Percentiles rank a stretch among this genome's conserved stretches.
Evolutionary conservation across 176 grass and related monocot genomes (phyloP).

Genomic region (Poa annua): DNA sequence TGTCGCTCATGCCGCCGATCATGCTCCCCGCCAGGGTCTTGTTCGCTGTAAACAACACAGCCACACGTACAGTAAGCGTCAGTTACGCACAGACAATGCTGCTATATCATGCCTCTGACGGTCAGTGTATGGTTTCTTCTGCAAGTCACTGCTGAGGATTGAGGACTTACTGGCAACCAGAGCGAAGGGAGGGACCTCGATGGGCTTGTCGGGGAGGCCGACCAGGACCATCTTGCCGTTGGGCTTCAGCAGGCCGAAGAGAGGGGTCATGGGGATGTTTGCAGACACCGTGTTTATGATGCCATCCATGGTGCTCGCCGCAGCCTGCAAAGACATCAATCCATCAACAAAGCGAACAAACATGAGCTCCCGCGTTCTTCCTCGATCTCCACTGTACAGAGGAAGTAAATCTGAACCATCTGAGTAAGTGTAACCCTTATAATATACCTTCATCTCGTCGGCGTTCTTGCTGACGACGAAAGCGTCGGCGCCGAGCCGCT

Average conservation of each 20-base stretch:
- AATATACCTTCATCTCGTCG: slow-evolving; percentile 56
- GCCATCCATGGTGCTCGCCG: slow-evolving; percentile 56
- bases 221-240: slow-evolving; percentile 70
- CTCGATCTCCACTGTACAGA: neutral
- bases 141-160: neutral
- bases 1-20: slow-evolving; percentile 71
- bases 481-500: slow-evolving; percentile 56
- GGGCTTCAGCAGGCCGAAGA: slow-evolving; percentile 53
- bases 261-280: slow-evolving; percentile 37
- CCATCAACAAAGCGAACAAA: neutral
- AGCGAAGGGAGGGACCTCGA: slow-evolving; percentile 52
- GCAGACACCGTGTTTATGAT: slow-evolving; percentile 71
- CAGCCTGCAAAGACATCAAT: slow-evolving; percentile 28
- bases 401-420: neutral
- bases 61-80: neutral
- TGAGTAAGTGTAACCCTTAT: no score
- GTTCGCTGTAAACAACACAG: slow-evolving; percentile 27
- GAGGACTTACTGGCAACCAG: slow-evolving; percentile 36
- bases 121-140: neutral
- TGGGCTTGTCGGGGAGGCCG: slow-evolving; percentile 51
- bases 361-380: neutral
- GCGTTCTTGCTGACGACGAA: slow-evolving; percentile 53
- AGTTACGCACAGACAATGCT: neutral
- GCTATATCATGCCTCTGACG: neutral
- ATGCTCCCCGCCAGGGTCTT: slow-evolving; percentile 59